Evolutionary conservation across 257 asterid genomes (phyloP).

Genomic region (Ballota nigra): DNA sequence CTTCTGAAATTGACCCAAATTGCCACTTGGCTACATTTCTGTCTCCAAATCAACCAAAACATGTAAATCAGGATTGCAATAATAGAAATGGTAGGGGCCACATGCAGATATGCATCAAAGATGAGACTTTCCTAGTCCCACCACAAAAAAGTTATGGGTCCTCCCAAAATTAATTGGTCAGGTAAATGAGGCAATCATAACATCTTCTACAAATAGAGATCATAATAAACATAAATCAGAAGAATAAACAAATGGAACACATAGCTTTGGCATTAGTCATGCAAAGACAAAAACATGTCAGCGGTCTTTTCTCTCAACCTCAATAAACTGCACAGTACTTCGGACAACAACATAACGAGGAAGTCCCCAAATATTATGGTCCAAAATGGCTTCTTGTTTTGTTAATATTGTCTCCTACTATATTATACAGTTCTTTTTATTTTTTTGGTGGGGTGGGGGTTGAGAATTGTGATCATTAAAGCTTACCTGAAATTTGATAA

Average conservation of each 20-base stretch:
- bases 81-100: constrained; percentile 31
- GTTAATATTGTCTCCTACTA: constrained; percentile 12
- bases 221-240: constrained; percentile 6
- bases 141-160: constrained; percentile 30
- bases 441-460: not conserved
- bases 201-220: not conserved
- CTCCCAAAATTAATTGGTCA: constrained; percentile 20
- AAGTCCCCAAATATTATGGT: constrained; percentile 13
- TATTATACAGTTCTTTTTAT: not conserved
- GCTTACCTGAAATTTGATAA: constrained; percentile 15
- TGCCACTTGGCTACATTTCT: constrained; percentile 2
- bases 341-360: constrained; percentile 10
- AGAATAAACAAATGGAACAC: constrained; percentile 10
- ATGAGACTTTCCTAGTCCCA: constrained; percentile 16
- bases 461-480: not conserved
- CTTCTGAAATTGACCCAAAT: not conserved
- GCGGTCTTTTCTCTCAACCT: constrained; percentile 17
- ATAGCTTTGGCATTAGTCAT: not conserved
- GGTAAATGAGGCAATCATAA: constrained; percentile 18
- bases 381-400: constrained; percentile 19
- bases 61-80: constrained; percentile 13
- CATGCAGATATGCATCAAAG: constrained; percentile 18
- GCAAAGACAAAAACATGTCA: constrained; percentile 16
- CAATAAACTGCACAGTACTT: constrained; percentile 20
- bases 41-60: constrained; percentile 16